Percentiles rank a stretch among this genome's conserved stretches.
phyloP scores from a whole-genome alignment of 768 basidiomycete genomes.

The Mycena filopes region DNA sequence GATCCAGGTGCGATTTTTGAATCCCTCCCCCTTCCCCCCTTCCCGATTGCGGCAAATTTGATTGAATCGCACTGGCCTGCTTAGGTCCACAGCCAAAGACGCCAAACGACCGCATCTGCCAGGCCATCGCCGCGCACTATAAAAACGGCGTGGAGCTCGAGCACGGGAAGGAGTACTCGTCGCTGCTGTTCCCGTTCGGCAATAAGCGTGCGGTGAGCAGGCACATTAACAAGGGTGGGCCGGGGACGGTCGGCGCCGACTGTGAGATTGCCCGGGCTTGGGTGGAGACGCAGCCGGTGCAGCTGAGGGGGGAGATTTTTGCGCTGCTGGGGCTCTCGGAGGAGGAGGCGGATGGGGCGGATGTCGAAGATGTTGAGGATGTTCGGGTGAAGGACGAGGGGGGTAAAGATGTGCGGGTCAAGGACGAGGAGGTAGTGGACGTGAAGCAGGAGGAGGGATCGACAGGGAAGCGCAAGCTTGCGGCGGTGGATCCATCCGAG shows the following conservation, averaged over 20 bases:
- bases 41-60: too few species aligned
- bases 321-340: conserved; percentile 3
- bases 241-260: conserved; percentile 3
- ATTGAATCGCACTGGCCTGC: neutral
- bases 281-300: conserved; percentile 9
- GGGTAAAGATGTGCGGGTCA: neutral
- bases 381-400: conserved; percentile 3
- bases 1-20: conserved; percentile 23
- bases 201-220: conserved; percentile 24
- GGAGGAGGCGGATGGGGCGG: neutral
- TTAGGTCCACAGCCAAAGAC: conserved; percentile 16
- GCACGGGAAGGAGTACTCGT: conserved; percentile 14
- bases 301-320: neutral
- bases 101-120: conserved; percentile 15
- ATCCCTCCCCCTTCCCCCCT: too few species aligned
- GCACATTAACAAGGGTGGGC: conserved; percentile 21
- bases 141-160: conserved; percentile 20
- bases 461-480: neutral
- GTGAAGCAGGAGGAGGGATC: neutral
- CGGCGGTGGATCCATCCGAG: neutral
- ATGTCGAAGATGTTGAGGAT: neutral
- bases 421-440: neutral
- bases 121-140: conserved; percentile 21
- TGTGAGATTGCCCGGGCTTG: conserved; percentile 16
- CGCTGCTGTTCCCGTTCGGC: conserved; percentile 25